These are phyloP conservation scores for Acidomyces sp. DNA, from an alignment of 495 filamentous ascomycete species.

Conservation along the genomic window DNA sequence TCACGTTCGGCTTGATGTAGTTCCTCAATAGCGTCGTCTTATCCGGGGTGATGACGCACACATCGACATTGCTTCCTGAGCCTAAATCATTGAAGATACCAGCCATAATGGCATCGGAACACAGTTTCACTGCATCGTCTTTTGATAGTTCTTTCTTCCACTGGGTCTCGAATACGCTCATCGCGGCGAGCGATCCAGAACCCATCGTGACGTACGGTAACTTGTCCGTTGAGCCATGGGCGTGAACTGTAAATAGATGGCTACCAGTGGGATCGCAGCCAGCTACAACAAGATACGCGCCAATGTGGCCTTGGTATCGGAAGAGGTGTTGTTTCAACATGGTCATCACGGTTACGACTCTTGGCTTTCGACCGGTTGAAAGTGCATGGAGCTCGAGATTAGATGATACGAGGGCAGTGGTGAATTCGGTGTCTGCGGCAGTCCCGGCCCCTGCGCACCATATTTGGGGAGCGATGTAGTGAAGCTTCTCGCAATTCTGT, in stretches of 20 bases:
- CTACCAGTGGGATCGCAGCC: slow-evolving; percentile 93
- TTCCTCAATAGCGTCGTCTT: slow-evolving; percentile 87
- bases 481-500: slow-evolving; percentile 97
- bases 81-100: slow-evolving; percentile 99
- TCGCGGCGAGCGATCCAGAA: slow-evolving; percentile 85
- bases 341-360: slow-evolving; percentile 98
- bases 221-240: slow-evolving; percentile 97
- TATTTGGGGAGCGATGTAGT: slow-evolving; percentile 97
- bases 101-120: slow-evolving; percentile 77
- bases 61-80: slow-evolving; percentile 92
- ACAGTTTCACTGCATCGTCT: slow-evolving; percentile 71
- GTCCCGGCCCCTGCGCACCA: slow-evolving; percentile 99
- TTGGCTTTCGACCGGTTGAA: slow-evolving; percentile 87
- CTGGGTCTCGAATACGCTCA: slow-evolving; percentile 94
- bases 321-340: slow-evolving; percentile 99
- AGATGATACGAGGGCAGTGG: slow-evolving; percentile 93
- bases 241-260: slow-evolving; percentile 97
- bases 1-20: slow-evolving; percentile 81
- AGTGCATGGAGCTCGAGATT: slow-evolving; percentile 94
- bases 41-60: slow-evolving; percentile 84
- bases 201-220: slow-evolving; percentile 99
- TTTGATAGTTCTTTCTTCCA: slow-evolving; percentile 73
- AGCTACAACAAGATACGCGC: slow-evolving; percentile 94
- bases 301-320: slow-evolving; percentile 94
- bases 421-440: slow-evolving; percentile 98